Percentiles rank a stretch among this genome's conserved stretches.
These are phyloP conservation scores for Aspergillus carlsbadensis DNA, from an alignment of 495 filamentous ascomycete genomes.

Conservation along the genomic window DNA sequence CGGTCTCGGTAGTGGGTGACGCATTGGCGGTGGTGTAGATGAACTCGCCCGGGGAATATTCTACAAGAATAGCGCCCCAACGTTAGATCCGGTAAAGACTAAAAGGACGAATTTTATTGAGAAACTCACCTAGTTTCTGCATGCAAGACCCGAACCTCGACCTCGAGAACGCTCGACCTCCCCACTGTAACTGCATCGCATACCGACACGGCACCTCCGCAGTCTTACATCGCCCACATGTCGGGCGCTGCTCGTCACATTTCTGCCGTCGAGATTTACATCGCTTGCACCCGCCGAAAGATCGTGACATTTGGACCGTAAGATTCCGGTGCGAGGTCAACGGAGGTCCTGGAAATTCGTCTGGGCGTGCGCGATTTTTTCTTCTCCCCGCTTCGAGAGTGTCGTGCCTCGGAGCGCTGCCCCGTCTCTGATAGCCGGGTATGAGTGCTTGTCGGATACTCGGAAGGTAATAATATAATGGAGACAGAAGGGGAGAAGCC, in stretches of 20 bases:
- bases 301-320: slow-evolving; percentile 42
- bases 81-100: background rate
- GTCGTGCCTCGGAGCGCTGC: slow-evolving; percentile 1
- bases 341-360: background rate
- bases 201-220: slow-evolving; percentile 24
- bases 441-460: background rate
- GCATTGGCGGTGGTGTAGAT: slow-evolving; percentile 41
- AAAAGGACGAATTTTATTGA: background rate
- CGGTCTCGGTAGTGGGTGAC: slow-evolving; percentile 16
- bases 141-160: slow-evolving; percentile 49
- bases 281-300: slow-evolving; percentile 45
- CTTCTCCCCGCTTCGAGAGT: slow-evolving; percentile 9
- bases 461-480: background rate
- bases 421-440: background rate
- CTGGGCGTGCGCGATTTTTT: slow-evolving; percentile 9
- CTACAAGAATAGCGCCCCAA: slow-evolving; percentile 15
- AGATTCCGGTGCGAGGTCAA: background rate
- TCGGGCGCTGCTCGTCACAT: slow-evolving; percentile 43
- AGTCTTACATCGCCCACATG: slow-evolving; percentile 35
- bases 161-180: slow-evolving; percentile 39
- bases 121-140: slow-evolving; percentile 41
- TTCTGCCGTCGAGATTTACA: slow-evolving; percentile 48
- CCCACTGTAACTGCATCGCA: slow-evolving; percentile 30
- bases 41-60: slow-evolving; percentile 49
- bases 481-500: slow-evolving; percentile 1